Conservation (phyloP, 1,284 basidiomycete species). For the Melanopsichium pennsylvanicum region DNA sequence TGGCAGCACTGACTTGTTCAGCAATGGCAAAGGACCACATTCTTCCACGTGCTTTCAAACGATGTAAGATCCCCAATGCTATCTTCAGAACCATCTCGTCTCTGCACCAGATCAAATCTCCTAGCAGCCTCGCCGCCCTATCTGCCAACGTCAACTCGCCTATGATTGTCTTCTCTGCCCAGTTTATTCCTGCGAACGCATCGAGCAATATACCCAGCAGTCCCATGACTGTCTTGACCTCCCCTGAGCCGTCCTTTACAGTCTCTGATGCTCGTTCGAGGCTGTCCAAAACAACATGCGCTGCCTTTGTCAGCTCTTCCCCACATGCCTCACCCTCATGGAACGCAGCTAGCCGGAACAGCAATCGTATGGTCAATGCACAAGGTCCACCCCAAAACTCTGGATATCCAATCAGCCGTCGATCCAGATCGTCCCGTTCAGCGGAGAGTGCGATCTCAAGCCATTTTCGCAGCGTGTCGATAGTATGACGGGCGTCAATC, state of each 20-base stretch:
- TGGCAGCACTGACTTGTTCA: background rate
- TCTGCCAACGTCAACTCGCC: too few species aligned
- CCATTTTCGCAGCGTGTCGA: constrained; percentile 16
- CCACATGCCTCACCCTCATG: background rate
- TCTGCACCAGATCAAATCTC: constrained; percentile 6
- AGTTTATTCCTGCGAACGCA: constrained; percentile 1
- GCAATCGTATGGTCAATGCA: constrained; percentile 4
- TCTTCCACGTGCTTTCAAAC: background rate
- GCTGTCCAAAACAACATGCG: constrained; percentile 3
- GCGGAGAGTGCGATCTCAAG: constrained; percentile 9
- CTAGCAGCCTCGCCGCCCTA: background rate
- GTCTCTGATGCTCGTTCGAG: constrained; percentile 1
- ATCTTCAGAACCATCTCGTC: background rate
- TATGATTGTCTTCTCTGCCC: background rate
- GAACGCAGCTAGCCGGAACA: background rate
- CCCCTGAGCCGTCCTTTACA: background rate
- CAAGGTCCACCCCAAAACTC: constrained; percentile 5
- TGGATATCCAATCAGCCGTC: background rate
- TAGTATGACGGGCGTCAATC: constrained; percentile 23
- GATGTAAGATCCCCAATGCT: constrained; percentile 9
- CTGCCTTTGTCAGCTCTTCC: background rate
- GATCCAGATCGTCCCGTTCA: constrained; percentile 6
- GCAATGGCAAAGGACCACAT: background rate
- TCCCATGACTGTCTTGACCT: background rate
- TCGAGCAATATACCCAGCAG: constrained; percentile 21